These are phyloP conservation scores for Cupressus sempervirens DNA, from an alignment of 75 land plant species.

Conservation along the genomic window DNA sequence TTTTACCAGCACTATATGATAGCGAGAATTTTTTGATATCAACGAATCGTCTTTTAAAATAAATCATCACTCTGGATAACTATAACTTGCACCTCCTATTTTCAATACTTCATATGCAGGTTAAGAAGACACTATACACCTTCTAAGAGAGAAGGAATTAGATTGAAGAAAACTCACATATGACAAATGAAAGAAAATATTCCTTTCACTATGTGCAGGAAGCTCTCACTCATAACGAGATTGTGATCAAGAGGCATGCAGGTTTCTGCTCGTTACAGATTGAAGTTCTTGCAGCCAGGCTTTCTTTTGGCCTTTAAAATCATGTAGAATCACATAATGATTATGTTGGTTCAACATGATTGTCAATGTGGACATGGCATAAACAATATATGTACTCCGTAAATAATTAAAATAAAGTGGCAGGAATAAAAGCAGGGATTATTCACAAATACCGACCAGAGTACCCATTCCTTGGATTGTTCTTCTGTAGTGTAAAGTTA, in stretches of 20 bases:
- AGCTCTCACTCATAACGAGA: neutral
- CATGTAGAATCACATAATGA: neutral
- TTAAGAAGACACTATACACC: neutral
- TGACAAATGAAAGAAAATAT: neutral
- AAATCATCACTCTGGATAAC: neutral
- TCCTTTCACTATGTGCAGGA: neutral
- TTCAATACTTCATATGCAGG: neutral
- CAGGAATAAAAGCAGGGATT: neutral
- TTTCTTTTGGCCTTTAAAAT: neutral
- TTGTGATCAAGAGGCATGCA: neutral
- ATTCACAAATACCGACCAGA: conserved; percentile 20
- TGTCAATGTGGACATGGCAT: neutral
- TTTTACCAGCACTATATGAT: neutral
- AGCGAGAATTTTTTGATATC: neutral
- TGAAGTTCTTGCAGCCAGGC: neutral
- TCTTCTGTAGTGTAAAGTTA: conserved; percentile 34
- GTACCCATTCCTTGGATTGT: conserved; percentile 19
- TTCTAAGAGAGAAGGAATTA: neutral
- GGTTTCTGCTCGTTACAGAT: neutral
- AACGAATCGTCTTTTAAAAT: neutral
- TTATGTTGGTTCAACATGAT: neutral
- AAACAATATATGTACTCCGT: neutral
- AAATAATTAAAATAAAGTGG: neutral
- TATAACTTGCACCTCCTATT: neutral
- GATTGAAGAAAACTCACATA: neutral